Base-by-base conservation (phyloP, 108 stramenopile species). In the Schizochytrium sp. region DNA sequence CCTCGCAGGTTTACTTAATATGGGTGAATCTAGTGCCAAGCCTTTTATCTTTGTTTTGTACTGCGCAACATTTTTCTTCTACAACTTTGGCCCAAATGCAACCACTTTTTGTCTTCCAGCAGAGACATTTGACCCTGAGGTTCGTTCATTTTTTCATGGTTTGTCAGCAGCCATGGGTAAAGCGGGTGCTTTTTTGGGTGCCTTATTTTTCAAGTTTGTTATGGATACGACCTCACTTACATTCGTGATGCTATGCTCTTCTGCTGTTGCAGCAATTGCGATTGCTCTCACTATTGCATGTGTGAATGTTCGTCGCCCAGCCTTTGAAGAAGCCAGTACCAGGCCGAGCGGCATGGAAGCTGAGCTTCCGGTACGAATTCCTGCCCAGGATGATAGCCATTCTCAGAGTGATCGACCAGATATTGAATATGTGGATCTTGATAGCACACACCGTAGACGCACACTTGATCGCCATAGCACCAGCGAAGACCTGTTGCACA, bases 61-160 rank as follows among this genome's bases (percentile, higher is more conserved):
- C 3, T 53, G 53, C 72, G 45, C 92, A 57, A 92, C 93, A 4
- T 93, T 93, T 56, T 92, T 94, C 53, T 91, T 94, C 59, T 57
- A 46, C 58, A 91, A 92, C 38, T 93, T 92, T 57, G 94, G 94
- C 3, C 93, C 94, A 4, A 93, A 93, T 87, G 88, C 92, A 4
- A 94, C 93, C n/a, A 94, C 94, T 0, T 94, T 93, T 72, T 93
- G 94, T 45, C 90, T 94, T 41, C 94, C 94, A 56, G 89, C 91
- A 5, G 91, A 91, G 87, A 92, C 91, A 10, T 94, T 92, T 72
- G 92, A 92, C 1, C 44, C 89, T 40, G 92, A 93, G n/a, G 89
- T 92, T n/a, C 89, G 93, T 0, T 44, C 89, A 53, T 90, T 93
- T 42, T 88, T 89, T 59, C 90, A 94, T 61, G 94, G 94, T 0